Base-by-base conservation (phyloP, 2,329 filamentous ascomycete species). In the Diaporthe citri region DNA sequence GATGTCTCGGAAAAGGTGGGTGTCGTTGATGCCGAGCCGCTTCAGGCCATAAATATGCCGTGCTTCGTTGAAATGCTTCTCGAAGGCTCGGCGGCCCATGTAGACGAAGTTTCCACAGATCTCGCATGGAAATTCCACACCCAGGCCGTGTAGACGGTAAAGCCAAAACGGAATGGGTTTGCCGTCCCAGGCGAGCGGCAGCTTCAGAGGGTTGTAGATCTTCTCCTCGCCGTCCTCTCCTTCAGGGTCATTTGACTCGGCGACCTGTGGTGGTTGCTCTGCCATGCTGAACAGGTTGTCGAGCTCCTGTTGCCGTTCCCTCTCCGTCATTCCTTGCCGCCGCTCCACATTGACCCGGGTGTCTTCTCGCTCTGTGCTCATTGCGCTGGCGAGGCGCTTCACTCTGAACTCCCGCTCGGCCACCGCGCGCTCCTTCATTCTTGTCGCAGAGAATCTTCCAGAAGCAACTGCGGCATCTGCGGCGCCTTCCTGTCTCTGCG, bases 151-250 rank as follows among this genome's bases (percentile, higher is more conserved):
- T 22, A 99, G 89, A 79, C 98, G 97, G 88, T 98, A 99, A 22
- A 99, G 90, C 97, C 97, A 99, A 87, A 97, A 99, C 0, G 97
- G 97, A 80, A 99, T 99, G 0, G 97, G 97, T 82, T 99, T 99
- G 79, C 97, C 97, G 79, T 99, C 97, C 97, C 97, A 99, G 3
- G 95, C 96, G 10, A 99, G 89, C 0, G 97, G 97, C 2, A 99
- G 89, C 82, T 99, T 99, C 78, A 99, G 89, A 0, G 97, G 97
- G 83, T 99, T 99, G 88, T 98, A 98, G 75, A 98, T 94, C 82
- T 93, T 96, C 78, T 98, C 95, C 57, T 96, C 94, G 52, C 92
- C 94, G 20, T 95, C 92, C 4, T 92, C 91, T 0, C 93, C 94
- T 0, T 95, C 93, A 15, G 91, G 91, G 1, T 93, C 92, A 0